Evolutionary conservation across 257 asterid genomes (phyloP).

Genomic region (Ilex aquifolium): DNA sequence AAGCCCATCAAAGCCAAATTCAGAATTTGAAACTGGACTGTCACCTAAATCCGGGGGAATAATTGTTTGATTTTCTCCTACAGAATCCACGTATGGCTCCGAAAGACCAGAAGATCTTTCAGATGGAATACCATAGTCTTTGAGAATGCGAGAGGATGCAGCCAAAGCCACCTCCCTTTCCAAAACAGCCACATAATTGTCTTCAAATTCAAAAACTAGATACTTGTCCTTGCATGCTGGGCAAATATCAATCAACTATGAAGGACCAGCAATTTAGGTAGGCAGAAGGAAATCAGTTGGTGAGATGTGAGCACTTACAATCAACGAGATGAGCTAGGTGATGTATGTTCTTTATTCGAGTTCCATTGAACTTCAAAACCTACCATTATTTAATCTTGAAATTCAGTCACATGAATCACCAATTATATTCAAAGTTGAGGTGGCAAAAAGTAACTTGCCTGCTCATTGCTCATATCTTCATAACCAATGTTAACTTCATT

Average conservation of each 20-base stretch:
- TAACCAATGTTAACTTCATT: conserved; percentile 92
- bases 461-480: conserved; percentile 90
- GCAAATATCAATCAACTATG: background rate
- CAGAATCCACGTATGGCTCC: conserved; percentile 50
- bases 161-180: conserved; percentile 65
- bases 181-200: conserved; percentile 68
- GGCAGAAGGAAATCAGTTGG: background rate
- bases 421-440: background rate
- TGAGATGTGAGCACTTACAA: conserved; percentile 41
- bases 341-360: conserved; percentile 70
- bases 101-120: conserved; percentile 71
- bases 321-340: conserved; percentile 91
- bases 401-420: conserved; percentile 1
- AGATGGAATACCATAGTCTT: conserved; percentile 83
- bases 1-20: conserved; percentile 65
- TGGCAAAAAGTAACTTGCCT: conserved; percentile 43
- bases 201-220: conserved; percentile 78
- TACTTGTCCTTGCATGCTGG: conserved; percentile 71
- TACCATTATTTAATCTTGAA: conserved; percentile 28
- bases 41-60: conserved; percentile 52
- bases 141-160: conserved; percentile 68
- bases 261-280: background rate
- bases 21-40: conserved; percentile 54
- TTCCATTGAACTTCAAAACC: conserved; percentile 87
- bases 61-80: conserved; percentile 20